Evolutionary conservation across 1,139 yeast species (phyloP), one percentile per base, ranked within the genome.

Genomic region (Yamadazyma friedrichii): DNA sequence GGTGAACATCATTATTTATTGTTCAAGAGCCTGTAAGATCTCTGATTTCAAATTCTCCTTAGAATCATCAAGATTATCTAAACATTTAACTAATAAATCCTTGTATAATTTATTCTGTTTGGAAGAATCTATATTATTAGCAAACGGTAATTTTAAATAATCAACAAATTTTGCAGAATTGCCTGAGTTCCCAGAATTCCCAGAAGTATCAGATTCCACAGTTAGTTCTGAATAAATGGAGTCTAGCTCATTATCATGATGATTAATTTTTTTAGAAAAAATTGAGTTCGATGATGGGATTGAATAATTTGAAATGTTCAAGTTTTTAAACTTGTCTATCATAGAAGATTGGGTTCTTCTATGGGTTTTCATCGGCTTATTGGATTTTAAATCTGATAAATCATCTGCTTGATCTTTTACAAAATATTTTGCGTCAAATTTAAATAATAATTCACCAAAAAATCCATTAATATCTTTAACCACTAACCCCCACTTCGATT

Each of bases 401-500:
- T 30, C 38, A 22, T 34, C 10, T 8, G 36, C 17, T 25, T 39
- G 36, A 13, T 30, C 37, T 31, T 39, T 39, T 9, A 48, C 26
- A 45, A 70, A 70, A 27, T 66, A 48, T 6, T 55, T 41, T 39
- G 65, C 68, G 40, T 69, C 68, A 65, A 72, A 68, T 10, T 62
- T 57, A 38, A 69, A 53, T 38, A 70, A 56, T 38, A 65, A 51
- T 31, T 65, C 65, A 6, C 76, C 74, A 46, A 71, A 71, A 49
- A 71, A 71, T 33, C 54, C 48, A 37, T 68, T 71, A 43, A 81
- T 61, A 44, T 76, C 81, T 34, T 70, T 67, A 40, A 80, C 62
- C 26, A 78, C 73, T 32, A 63, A 58, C 20, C 82, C 83, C 67
- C 78, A 67, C 65, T 72, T 73, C 33, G 71, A 62, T 43, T 78